Evolutionary conservation across 345 rosid species (phyloP).

Genomic region (Gossypium herbaceum): DNA sequence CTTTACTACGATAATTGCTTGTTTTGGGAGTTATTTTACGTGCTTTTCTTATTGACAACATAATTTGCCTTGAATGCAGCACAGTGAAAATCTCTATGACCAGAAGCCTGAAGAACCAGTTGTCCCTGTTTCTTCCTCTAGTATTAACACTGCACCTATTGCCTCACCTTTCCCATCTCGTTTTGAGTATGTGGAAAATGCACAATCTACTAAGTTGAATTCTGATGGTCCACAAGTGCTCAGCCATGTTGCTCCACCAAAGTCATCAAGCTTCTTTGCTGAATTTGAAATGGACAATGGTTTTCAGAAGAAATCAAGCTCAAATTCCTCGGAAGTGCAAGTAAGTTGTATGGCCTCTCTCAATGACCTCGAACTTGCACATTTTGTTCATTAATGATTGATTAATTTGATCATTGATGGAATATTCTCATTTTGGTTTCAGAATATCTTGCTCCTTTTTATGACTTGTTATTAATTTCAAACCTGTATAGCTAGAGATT

Average conservation of each 20-base stretch:
- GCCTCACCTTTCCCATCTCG: constrained; percentile 71
- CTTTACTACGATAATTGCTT: background rate
- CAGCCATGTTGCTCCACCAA: constrained; percentile 92
- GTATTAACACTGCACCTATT: constrained; percentile 40
- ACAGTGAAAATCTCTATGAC: constrained; percentile 81
- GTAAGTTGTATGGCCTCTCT: constrained; percentile 29
- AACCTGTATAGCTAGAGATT: background rate
- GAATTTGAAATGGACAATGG: constrained; percentile 85
- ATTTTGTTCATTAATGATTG: background rate
- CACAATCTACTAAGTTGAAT: constrained; percentile 46
- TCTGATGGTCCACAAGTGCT: constrained; percentile 64
- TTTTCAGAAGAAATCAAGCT: constrained; percentile 56
- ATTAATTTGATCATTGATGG: background rate
- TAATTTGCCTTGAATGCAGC: constrained; percentile 30
- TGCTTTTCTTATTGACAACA: background rate
- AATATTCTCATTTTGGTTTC: background rate
- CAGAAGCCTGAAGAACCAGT: constrained; percentile 93
- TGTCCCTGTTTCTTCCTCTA: constrained; percentile 54
- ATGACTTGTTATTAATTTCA: background rate
- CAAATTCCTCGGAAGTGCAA: constrained; percentile 64
- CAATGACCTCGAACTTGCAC: background rate
- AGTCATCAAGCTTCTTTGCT: constrained; percentile 80
- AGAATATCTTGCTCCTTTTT: background rate
- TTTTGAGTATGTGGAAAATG: constrained; percentile 77
- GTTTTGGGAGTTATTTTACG: background rate